Base-by-base conservation (phyloP, 1,284 basidiomycete genomes). In the Rhodofomes roseus region DNA sequence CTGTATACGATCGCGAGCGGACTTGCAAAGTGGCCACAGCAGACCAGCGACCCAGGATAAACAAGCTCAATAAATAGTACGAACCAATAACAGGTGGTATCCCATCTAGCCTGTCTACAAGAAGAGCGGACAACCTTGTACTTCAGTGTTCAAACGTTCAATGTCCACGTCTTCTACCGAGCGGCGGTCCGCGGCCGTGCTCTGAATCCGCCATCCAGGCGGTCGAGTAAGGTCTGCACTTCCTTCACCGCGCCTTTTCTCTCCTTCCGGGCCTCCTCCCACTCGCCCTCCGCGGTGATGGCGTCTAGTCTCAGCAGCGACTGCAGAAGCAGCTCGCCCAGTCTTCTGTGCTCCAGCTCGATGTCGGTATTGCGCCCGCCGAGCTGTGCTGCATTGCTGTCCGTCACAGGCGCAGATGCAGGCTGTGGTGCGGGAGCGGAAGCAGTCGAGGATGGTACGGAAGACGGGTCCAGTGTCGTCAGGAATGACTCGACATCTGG, bases 261-360 rank as follows among this genome's bases (percentile, higher is more conserved):
- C 69, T 89, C 82, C 61, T 76, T 75, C 62, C 92, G 78, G 20
- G 91, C 92, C 4, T 84, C 78, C 20, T 83, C 80, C 88, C 90
- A 93, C 55, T 84, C 80, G 36, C 82, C 79, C 54, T 90, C 85
- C 27, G 87, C 77, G 34, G 76, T 74, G 67, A 93, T 79, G 55
- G 86, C 86, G 68, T 95, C 92, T 29, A 95, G 76, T 43, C 89
- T 82, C 8, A 95, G 79, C 25, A 95, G 77, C 16, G 83, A 80
- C 71, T 94, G 92, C 27, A 94, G 77, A 27, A 95, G 78, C 56
- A 90, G 73, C 72, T 92, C 90, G 22, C 82, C 85, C 50, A 92
- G 73, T 11, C 87, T 80, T 12, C 76, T 70, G 64, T 89, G 87
- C 62, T 89, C 86, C 57, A 75, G 77, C 34, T 72, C 69, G 54